These are phyloP conservation scores for Collybia sp. DNA, from an alignment of 768 basidiomycete species.

Conservation along the genomic window DNA sequence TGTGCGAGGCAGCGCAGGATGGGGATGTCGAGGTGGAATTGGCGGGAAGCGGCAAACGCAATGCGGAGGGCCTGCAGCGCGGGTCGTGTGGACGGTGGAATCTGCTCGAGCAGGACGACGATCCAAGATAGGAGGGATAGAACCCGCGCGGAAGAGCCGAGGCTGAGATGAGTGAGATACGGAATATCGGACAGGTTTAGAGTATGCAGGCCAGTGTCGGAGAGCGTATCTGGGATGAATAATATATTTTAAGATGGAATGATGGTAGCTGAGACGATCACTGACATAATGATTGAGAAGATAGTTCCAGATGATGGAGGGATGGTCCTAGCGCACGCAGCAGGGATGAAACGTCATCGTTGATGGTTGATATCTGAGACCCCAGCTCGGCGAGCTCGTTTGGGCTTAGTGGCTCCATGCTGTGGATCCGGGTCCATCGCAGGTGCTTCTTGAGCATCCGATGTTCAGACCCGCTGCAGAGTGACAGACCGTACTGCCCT, in stretches of 20 bases:
- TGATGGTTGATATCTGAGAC: neutral
- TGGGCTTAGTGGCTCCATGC: neutral
- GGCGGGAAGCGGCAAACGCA: constrained; percentile 22
- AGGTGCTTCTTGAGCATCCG: neutral
- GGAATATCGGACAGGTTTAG: constrained; percentile 18
- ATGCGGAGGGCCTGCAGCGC: constrained; percentile 17
- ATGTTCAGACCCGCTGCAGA: neutral
- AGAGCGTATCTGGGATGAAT: constrained; percentile 5
- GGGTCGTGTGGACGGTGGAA: constrained; percentile 8
- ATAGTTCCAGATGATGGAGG: constrained; percentile 4
- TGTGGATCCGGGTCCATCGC: neutral
- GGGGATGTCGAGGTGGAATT: constrained; percentile 24
- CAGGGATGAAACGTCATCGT: constrained; percentile 3
- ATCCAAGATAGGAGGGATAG: constrained; percentile 24
- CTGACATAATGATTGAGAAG: constrained; percentile 7
- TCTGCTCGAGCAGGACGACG: constrained; percentile 13
- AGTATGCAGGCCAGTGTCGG: constrained; percentile 7
- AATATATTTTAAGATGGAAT: neutral
- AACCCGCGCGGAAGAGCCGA: constrained; percentile 22
- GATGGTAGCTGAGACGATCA: neutral
- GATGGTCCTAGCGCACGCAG: constrained; percentile 6
- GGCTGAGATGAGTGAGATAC: constrained; percentile 15
- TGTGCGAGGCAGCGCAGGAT: constrained; percentile 16
- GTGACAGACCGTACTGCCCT: constrained; percentile 1
- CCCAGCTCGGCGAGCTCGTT: neutral